Percentiles rank a stretch among this genome's conserved stretches.
Conservation (phyloP, 208 protist genomes). For the Crithidia thermophila region DNA sequence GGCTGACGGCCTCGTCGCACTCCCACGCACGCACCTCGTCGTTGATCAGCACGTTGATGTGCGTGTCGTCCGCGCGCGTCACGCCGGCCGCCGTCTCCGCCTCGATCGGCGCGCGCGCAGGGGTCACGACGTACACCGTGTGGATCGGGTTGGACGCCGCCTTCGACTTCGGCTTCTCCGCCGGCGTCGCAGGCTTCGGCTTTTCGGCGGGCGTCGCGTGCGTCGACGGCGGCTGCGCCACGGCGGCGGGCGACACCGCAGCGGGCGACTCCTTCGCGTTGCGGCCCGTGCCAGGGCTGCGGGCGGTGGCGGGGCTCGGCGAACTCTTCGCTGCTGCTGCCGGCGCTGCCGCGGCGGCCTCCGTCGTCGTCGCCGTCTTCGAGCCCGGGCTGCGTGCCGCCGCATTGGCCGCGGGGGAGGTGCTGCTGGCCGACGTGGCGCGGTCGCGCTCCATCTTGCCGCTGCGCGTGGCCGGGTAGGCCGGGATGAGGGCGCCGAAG, state of each 20-base stretch:
- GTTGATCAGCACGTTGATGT: slow-evolving; percentile 15
- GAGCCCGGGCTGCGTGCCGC: neutral
- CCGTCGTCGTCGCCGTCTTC: neutral
- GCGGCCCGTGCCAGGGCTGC: too few relatives aligned
- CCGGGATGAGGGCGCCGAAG: slow-evolving; percentile 33
- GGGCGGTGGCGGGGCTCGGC: neutral
- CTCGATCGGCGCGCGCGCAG: slow-evolving; percentile 11
- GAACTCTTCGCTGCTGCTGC: neutral
- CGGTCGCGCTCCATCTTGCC: neutral
- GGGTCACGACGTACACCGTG: slow-evolving; percentile 42
- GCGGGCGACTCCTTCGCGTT: too few relatives aligned
- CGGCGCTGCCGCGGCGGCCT: neutral
- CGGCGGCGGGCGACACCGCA: too few relatives aligned
- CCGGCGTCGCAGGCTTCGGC: slow-evolving; percentile 1
- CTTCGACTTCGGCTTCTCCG: slow-evolving; percentile 8
- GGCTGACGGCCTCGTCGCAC: slow-evolving; percentile 45
- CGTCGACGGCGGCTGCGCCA: neutral
- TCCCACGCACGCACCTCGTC: slow-evolving; percentile 7
- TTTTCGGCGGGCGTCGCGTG: neutral
- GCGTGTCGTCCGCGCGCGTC: slow-evolving; percentile 25
- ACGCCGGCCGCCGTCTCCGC: slow-evolving; percentile 7
- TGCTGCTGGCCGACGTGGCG: too few relatives aligned
- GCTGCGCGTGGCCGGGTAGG: slow-evolving; percentile 19
- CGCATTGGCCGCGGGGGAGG: neutral
- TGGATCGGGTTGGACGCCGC: slow-evolving; percentile 25